Evolutionary conservation across 2,329 filamentous ascomycete species (phyloP).

Genomic region (Sarocladium kiliense): DNA sequence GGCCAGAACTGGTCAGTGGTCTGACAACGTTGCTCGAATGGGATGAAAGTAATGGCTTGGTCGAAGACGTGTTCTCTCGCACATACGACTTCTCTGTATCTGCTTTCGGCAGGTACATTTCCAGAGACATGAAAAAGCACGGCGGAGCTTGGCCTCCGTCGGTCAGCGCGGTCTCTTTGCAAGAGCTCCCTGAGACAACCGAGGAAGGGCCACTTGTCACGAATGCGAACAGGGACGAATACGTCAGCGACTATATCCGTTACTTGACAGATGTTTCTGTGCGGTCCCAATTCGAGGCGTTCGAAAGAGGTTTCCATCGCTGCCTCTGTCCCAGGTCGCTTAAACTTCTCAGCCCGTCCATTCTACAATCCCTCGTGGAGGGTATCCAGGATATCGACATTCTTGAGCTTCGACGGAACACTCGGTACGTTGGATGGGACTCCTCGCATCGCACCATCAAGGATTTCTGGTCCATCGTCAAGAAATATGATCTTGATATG

Average conservation of each 20-base stretch:
- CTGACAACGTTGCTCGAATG: slow-evolving; percentile 70
- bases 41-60: slow-evolving; percentile 67
- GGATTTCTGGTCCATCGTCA: slow-evolving; percentile 82
- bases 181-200: slow-evolving; percentile 14
- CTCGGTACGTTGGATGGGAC: slow-evolving; percentile 80
- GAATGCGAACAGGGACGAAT: slow-evolving; percentile 69
- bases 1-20: slow-evolving; percentile 75
- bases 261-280: slow-evolving; percentile 80
- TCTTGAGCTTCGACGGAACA: slow-evolving; percentile 60
- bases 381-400: slow-evolving; percentile 79
- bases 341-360: slow-evolving; percentile 62
- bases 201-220: slow-evolving; percentile 70
- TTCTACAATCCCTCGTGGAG: slow-evolving; percentile 76
- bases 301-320: slow-evolving; percentile 72
- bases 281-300: slow-evolving; percentile 71
- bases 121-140: slow-evolving; percentile 46
- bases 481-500: slow-evolving; percentile 60
- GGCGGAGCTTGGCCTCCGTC: slow-evolving; percentile 42
- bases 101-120: slow-evolving; percentile 51
- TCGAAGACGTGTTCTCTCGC: slow-evolving; percentile 75
- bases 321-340: slow-evolving; percentile 69
- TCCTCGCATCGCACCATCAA: slow-evolving; percentile 62
- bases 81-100: slow-evolving; percentile 80
- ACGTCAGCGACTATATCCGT: slow-evolving; percentile 77
- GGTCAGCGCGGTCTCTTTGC: slow-evolving; percentile 25